phyloP scores from a whole-genome alignment of 495 filamentous ascomycete genomes.

The Margaritispora aquatica region DNA sequence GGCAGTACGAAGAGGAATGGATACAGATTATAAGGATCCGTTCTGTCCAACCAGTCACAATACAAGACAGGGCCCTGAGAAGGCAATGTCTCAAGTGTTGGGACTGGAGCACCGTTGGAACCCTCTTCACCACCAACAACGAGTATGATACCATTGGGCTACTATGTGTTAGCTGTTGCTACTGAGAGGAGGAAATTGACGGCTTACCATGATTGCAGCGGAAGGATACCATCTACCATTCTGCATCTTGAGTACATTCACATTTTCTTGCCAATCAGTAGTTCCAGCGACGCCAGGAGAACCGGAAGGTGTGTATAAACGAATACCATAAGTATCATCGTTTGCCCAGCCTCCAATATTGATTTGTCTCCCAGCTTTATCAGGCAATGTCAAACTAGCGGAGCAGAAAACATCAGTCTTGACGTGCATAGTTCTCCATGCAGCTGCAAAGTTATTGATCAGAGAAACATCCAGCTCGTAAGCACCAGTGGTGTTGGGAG shows the following conservation, averaged over 20 bases:
- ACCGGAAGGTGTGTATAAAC: conserved; percentile 57
- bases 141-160: conserved; percentile 55
- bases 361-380: conserved; percentile 57
- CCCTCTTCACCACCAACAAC: conserved; percentile 59
- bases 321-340: conserved; percentile 54
- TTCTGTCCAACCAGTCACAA: conserved; percentile 57
- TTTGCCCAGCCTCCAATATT: conserved; percentile 60
- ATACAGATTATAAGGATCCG: conserved; percentile 62
- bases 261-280: conserved; percentile 63
- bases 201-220: conserved; percentile 48
- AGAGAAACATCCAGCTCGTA: conserved; percentile 53
- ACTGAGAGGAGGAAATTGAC: no score
- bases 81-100: conserved; percentile 54
- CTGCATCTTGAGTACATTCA: conserved; percentile 46
- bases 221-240: conserved; percentile 59
- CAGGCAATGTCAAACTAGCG: conserved; percentile 52
- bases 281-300: conserved; percentile 43
- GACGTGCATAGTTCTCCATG: conserved; percentile 53
- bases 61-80: conserved; percentile 25
- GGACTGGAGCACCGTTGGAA: conserved; percentile 53
- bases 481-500: conserved; percentile 53
- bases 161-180: not conserved
- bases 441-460: conserved; percentile 23
- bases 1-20: conserved; percentile 52
- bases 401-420: conserved; percentile 64